A percentile compares a stretch with the other conserved stretches of the same genome.
Evolutionary conservation across 2,329 filamentous ascomycete species (phyloP).

Genomic region (Alternaria sp.): DNA sequence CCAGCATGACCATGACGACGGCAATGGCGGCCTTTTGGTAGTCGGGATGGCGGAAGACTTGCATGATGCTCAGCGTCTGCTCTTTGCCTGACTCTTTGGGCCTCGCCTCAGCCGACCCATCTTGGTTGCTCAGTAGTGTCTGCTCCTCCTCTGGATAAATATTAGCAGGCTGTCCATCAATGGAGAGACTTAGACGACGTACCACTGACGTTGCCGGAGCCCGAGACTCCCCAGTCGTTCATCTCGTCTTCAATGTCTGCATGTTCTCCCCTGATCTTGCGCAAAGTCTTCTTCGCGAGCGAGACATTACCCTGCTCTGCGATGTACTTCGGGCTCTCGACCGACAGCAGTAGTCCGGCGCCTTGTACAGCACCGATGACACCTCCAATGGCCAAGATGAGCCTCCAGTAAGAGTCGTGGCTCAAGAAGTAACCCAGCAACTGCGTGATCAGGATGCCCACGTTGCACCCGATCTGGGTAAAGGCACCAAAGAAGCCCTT

Average conservation of each 20-base stretch:
- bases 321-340: slow-evolving; percentile 89
- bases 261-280: slow-evolving; percentile 74
- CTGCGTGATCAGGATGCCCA: slow-evolving; percentile 86
- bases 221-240: slow-evolving; percentile 53
- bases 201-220: slow-evolving; percentile 38
- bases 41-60: slow-evolving; percentile 69
- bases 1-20: slow-evolving; percentile 90
- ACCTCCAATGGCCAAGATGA: slow-evolving; percentile 78
- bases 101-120: slow-evolving; percentile 30
- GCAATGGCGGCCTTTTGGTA: slow-evolving; percentile 85
- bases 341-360: slow-evolving; percentile 69
- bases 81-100: slow-evolving; percentile 38
- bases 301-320: slow-evolving; percentile 68
- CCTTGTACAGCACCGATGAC: slow-evolving; percentile 71
- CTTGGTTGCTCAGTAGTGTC: slow-evolving; percentile 64
- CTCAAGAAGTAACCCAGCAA: slow-evolving; percentile 87
- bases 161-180: slow-evolving; percentile 17
- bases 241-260: slow-evolving; percentile 77
- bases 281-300: slow-evolving; percentile 71
- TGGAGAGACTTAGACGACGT: neutral
- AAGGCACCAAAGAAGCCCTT: slow-evolving; percentile 81
- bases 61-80: slow-evolving; percentile 52
- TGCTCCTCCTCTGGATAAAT: slow-evolving; percentile 67
- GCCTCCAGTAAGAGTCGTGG: slow-evolving; percentile 77
- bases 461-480: slow-evolving; percentile 92